A percentile compares a stretch with the other conserved stretches of the same genome.
Conservation (phyloP, 768 basidiomycete genomes). For the Xerocomus brunneocitrinus region DNA sequence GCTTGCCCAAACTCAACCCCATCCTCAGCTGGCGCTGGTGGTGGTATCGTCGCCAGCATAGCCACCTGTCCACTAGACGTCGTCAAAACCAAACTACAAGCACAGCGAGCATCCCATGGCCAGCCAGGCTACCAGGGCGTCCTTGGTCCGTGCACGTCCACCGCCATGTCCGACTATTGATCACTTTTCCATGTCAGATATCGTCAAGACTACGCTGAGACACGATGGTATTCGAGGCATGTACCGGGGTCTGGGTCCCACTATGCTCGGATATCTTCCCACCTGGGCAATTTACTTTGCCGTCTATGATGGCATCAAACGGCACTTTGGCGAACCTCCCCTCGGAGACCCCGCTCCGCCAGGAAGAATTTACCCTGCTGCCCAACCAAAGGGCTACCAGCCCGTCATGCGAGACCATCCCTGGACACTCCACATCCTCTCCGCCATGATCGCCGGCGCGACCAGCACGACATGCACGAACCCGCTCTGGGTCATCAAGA, state of each 20-base stretch:
- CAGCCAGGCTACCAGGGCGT: constrained; percentile 76
- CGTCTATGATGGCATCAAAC: constrained; percentile 95
- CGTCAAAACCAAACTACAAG: constrained; percentile 95
- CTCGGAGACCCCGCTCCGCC: constrained; percentile 33
- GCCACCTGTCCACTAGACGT: constrained; percentile 98
- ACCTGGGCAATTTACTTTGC: constrained; percentile 99
- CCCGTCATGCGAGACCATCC: constrained; percentile 76
- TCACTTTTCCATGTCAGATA: constrained; percentile 35
- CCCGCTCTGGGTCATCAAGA: constrained; percentile 98
- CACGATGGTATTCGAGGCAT: constrained; percentile 81
- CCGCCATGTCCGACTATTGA: constrained; percentile 4
- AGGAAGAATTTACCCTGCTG: constrained; percentile 70
- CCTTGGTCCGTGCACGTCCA: constrained; percentile 46
- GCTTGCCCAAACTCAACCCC: neutral
- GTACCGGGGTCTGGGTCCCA: constrained; percentile 97
- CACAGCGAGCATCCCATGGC: constrained; percentile 71
- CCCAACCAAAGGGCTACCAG: constrained; percentile 83
- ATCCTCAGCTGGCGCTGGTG: constrained; percentile 81
- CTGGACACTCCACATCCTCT: constrained; percentile 85
- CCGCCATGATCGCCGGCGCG: constrained; percentile 95
- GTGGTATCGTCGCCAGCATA: constrained; percentile 87
- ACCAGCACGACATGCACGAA: constrained; percentile 91
- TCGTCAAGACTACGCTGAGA: constrained; percentile 49
- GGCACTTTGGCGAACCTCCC: constrained; percentile 65
- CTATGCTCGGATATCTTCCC: constrained; percentile 92